Evolutionary conservation across 805 yeast genomes (phyloP).

Genomic region (Candida ipomoeae): DNA sequence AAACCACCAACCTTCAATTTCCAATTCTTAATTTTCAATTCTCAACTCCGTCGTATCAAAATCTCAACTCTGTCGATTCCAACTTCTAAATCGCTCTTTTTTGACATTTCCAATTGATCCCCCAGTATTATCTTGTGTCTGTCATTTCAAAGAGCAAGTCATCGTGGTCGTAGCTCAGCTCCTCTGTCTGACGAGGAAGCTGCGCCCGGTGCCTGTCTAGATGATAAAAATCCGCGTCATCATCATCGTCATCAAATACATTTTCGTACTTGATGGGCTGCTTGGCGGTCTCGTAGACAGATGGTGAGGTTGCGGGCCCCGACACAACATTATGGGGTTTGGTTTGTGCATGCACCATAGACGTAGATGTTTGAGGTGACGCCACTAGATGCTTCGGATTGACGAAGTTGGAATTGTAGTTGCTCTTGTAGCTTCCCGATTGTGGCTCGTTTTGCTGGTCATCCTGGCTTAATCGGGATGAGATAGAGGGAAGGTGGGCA

Average conservation of each 20-base stretch:
- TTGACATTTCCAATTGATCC: neutral
- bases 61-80: neutral
- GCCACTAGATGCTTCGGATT: conserved; percentile 11
- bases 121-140: conserved; percentile 6
- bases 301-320: conserved; percentile 37
- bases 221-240: conserved; percentile 19
- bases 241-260: conserved; percentile 47
- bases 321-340: conserved; percentile 15
- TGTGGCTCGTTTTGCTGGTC: neutral
- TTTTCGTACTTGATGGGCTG: conserved; percentile 30
- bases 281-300: conserved; percentile 22
- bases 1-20: too few relatives aligned
- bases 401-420: conserved; percentile 1
- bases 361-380: conserved; percentile 22
- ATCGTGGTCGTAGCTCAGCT: conserved; percentile 17
- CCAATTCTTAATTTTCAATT: too few relatives aligned
- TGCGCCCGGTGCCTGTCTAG: conserved; percentile 2
- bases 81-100: neutral
- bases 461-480: conserved; percentile 27
- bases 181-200: conserved; percentile 2
- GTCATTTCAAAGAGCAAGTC: conserved; percentile 21
- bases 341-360: conserved; percentile 22
- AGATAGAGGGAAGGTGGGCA: conserved; percentile 29
- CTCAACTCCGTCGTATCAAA: too few relatives aligned
- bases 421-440: neutral